Evolutionary conservation across 2,329 filamentous ascomycete species (phyloP), one percentile per base, ranked within the genome.

Genomic region (Penicillium sp.): DNA sequence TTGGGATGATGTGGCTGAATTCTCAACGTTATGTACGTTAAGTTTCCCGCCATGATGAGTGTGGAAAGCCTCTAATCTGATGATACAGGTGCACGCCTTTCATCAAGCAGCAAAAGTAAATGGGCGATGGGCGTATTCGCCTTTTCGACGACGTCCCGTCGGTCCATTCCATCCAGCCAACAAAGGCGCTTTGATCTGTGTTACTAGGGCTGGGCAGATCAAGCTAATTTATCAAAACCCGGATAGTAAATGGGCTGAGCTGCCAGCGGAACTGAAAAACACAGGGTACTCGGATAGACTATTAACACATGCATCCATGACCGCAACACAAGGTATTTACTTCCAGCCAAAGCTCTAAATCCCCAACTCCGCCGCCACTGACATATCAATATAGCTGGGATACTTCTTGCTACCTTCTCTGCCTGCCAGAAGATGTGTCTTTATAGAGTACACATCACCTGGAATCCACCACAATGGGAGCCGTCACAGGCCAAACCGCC

Each of bases 1-100:
- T 95, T 7, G 94, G 93, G 3, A 83, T 91, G 69, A 88, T 90
- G 73, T 99, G 94, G 94, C 78, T 97, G 51, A 78, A 76, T 51
- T 78, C 80, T n/a, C 78, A 86, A 23, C 76, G 81, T 27, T 78
- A 81, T 23, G 74, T 75, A 58, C 56, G 68, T 61, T 23, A 10
- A 19, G 7, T 23, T 3, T 11, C 38, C 18, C 18, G 23, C 11
- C 26, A 11, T 48, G 10, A 26, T 36, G 44, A 19, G 35, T 27
- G 39, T 8, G 11, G 45, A 52, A 19, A 5, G 8, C 5, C 5
- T 45, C 46, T 60, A 8, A 61, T 47, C 47, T n/a, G 29, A 6
- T 2, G 27, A 45, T 26, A 13, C 54, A 78, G 75, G 64, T 73
- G 3, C 71, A 74, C 60, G 69, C 74, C 13, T 78, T 74, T 59